Evolutionary conservation across 495 filamentous ascomycete species (phyloP).

Genomic region (Daldinia grandis): DNA sequence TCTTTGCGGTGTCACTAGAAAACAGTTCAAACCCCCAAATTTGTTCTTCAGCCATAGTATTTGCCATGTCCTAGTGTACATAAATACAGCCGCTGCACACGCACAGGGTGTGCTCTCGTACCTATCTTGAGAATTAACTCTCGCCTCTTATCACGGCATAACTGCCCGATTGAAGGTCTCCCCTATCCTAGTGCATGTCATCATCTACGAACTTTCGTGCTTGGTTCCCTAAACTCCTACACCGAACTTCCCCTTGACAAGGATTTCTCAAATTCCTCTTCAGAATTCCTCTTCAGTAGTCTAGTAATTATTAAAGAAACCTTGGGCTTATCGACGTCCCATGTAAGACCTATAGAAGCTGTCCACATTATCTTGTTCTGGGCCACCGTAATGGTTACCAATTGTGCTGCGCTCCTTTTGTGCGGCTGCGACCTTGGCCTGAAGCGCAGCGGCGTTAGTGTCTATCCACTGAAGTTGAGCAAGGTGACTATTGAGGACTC

Average conservation of each 20-base stretch:
- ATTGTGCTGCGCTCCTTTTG: conserved; percentile 77
- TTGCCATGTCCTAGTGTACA: conserved; percentile 46
- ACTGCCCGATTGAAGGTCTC: conserved; percentile 11
- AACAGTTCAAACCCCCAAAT: conserved; percentile 11
- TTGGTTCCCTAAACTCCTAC: conserved; percentile 26
- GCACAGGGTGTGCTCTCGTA: conserved; percentile 26
- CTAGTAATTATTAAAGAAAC: conserved; percentile 1
- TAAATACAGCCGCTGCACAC: conserved; percentile 31
- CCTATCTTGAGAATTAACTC: conserved; percentile 37
- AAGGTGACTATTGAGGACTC: conserved; percentile 91
- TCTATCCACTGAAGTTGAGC: conserved; percentile 91
- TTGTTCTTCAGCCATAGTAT: conserved; percentile 32
- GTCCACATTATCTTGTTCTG: conserved; percentile 72
- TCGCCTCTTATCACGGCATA: conserved; percentile 32
- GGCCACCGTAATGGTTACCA: conserved; percentile 65
- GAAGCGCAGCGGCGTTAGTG: conserved; percentile 77
- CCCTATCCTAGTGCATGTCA: conserved; percentile 21
- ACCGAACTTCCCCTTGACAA: conserved; percentile 15
- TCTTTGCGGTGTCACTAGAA: conserved; percentile 24
- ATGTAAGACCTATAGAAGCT: conserved; percentile 84
- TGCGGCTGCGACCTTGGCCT: conserved; percentile 78
- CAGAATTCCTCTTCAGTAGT: not conserved
- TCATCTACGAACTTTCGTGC: conserved; percentile 26
- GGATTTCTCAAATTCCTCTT: not conserved
- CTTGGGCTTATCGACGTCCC: conserved; percentile 61